phyloP scores from a whole-genome alignment of 169 alveolate species.

The Plasmodium knowlesi region DNA sequence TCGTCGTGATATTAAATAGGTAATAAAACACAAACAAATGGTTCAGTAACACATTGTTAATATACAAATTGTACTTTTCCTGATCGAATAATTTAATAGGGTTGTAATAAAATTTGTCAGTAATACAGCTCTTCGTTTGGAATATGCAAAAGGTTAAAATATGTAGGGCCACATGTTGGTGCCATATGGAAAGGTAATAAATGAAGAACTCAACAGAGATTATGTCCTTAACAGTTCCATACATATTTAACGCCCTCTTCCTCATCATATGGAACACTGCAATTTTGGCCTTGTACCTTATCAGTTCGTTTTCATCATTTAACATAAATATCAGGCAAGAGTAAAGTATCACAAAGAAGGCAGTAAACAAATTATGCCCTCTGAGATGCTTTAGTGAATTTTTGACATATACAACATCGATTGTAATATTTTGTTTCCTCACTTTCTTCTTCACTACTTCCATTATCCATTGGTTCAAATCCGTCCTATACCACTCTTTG shows the following conservation, averaged over 20 bases:
- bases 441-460: conserved; percentile 28
- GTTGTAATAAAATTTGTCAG: conserved; percentile 31
- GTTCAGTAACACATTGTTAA: conserved; percentile 64
- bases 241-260: conserved; percentile 30
- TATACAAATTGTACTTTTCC: conserved; percentile 71
- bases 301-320: conserved; percentile 69
- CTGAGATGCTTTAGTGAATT: conserved; percentile 66
- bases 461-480: conserved; percentile 8
- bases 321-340: conserved; percentile 63
- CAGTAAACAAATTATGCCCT: conserved; percentile 59
- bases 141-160: conserved; percentile 54
- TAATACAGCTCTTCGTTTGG: conserved; percentile 67
- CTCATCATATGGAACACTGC: conserved; percentile 42
- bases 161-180: conserved; percentile 14
- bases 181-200: conserved; percentile 29
- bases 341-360: conserved; percentile 61
- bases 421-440: conserved; percentile 26
- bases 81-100: conserved; percentile 66
- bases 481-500: conserved; percentile 36
- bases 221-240: conserved; percentile 14
- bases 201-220: conserved; percentile 54
- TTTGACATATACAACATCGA: conserved; percentile 59
- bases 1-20: conserved; percentile 14
- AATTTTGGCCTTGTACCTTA: conserved; percentile 54
- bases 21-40: conserved; percentile 65